A percentile compares a stretch with the other conserved stretches of the same genome.
phyloP scores from a whole-genome alignment of 768 basidiomycete species.

The Kwoniella dendrophila region DNA sequence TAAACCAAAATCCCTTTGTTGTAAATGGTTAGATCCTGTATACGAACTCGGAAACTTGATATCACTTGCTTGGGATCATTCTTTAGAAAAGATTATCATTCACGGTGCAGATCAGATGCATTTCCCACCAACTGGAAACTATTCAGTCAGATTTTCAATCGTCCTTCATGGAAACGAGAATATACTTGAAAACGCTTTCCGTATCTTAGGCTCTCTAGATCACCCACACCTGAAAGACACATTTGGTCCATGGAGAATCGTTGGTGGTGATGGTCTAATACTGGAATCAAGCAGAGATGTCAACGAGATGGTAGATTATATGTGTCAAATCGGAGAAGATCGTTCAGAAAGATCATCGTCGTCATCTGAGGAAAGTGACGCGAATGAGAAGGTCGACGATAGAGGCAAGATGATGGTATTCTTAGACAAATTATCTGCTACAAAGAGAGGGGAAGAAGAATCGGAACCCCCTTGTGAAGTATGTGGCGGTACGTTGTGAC shows the following conservation, averaged over 20 bases:
- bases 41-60: not conserved
- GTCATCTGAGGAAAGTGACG: too few species aligned
- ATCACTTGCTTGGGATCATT: not conserved
- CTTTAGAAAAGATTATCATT: not conserved
- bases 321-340: too few species aligned
- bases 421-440: not conserved
- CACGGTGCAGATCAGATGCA: not conserved
- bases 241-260: too few species aligned
- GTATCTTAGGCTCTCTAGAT: too few species aligned
- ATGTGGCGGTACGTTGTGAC: not conserved
- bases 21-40: not conserved
- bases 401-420: not conserved
- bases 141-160: not conserved
- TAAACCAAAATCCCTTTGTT: not conserved
- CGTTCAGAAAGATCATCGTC: too few species aligned
- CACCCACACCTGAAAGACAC: too few species aligned
- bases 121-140: not conserved
- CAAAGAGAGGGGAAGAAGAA: not conserved
- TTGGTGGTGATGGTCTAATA: too few species aligned
- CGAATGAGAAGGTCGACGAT: too few species aligned
- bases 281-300: too few species aligned
- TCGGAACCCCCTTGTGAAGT: not conserved
- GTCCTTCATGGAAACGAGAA: too few species aligned
- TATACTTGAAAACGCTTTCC: too few species aligned
- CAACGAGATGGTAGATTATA: too few species aligned